Evolutionary conservation across 495 filamentous ascomycete genomes (phyloP).

Genomic region (Staphylotrichum longicolle): DNA sequence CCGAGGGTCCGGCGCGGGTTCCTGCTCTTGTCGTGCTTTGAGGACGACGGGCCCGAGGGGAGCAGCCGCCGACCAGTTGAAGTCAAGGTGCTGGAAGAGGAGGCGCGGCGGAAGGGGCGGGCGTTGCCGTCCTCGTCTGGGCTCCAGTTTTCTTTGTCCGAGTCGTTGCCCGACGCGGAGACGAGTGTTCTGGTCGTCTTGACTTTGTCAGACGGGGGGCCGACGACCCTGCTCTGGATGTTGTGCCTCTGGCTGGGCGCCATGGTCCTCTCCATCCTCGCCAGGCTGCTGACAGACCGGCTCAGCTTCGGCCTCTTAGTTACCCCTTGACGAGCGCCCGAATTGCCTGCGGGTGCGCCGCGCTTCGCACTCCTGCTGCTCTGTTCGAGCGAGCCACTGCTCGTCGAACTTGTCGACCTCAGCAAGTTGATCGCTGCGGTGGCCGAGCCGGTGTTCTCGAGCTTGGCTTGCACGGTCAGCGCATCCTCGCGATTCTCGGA

Average conservation of each 20-base stretch:
- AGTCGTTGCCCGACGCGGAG: conserved; percentile 56
- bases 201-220: conserved; percentile 44
- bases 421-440: conserved; percentile 69
- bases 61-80: conserved; percentile 24
- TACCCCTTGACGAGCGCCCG: conserved; percentile 46
- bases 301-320: conserved; percentile 64
- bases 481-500: conserved; percentile 64
- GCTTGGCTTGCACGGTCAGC: conserved; percentile 67
- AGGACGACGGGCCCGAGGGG: conserved; percentile 15
- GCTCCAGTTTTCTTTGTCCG: conserved; percentile 94
- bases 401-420: conserved; percentile 60
- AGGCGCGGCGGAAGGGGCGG: conserved; percentile 25
- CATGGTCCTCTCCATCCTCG: conserved; percentile 56
- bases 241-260: conserved; percentile 35
- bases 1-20: conserved; percentile 40
- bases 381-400: conserved; percentile 45
- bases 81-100: conserved; percentile 5
- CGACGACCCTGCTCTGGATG: conserved; percentile 16
- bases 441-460: conserved; percentile 68
- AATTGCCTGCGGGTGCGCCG: conserved; percentile 50
- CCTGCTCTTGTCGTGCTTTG: conserved; percentile 12
- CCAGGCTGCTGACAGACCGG: conserved; percentile 64
- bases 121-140: conserved; percentile 49
- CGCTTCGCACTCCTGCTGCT: conserved; percentile 54
- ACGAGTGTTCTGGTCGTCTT: conserved; percentile 38